phyloP scores from a whole-genome alignment of 495 filamentous ascomycete genomes.

The Penicillium cataractarum region DNA sequence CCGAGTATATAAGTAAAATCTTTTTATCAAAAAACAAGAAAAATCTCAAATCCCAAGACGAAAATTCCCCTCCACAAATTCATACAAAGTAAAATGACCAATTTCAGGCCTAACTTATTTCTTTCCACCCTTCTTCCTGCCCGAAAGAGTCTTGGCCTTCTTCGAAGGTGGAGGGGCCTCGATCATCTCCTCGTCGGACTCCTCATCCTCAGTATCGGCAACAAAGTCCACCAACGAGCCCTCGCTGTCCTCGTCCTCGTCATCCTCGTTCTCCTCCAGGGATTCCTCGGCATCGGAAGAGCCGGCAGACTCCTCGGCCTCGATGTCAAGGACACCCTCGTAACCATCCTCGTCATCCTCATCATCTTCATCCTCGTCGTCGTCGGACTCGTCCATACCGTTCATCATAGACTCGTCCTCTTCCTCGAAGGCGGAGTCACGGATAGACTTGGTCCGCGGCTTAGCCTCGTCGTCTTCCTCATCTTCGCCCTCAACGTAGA shows the following conservation, averaged over 20 bases:
- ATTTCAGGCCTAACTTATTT: constrained; percentile 10
- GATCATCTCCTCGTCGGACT: constrained; percentile 38
- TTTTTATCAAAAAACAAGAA: constrained; percentile 10
- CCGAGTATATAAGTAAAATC: constrained; percentile 18
- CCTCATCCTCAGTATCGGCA: constrained; percentile 49
- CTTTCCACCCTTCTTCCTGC: constrained; percentile 42
- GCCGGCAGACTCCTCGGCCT: constrained; percentile 50
- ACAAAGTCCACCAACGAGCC: constrained; percentile 52
- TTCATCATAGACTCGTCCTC: constrained; percentile 53
- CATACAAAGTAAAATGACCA: constrained; percentile 17
- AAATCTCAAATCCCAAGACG: constrained; percentile 9
- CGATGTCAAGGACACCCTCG: constrained; percentile 45
- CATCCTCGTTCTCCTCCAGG: constrained; percentile 47
- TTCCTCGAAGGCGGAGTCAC: constrained; percentile 37
- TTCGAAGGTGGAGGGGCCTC: constrained; percentile 40
- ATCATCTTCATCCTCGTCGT: constrained; percentile 45
- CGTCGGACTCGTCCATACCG: constrained; percentile 44
- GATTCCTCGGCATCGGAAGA: constrained; percentile 55
- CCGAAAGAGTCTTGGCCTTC: constrained; percentile 41
- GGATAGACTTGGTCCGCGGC: constrained; percentile 46
- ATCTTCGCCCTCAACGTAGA: constrained; percentile 84
- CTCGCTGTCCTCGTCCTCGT: constrained; percentile 46
- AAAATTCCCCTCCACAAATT: constrained; percentile 19
- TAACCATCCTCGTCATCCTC: constrained; percentile 47
- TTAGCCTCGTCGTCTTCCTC: constrained; percentile 49